Conservation (phyloP, 805 yeast species). For the Candida chauliodis region DNA sequence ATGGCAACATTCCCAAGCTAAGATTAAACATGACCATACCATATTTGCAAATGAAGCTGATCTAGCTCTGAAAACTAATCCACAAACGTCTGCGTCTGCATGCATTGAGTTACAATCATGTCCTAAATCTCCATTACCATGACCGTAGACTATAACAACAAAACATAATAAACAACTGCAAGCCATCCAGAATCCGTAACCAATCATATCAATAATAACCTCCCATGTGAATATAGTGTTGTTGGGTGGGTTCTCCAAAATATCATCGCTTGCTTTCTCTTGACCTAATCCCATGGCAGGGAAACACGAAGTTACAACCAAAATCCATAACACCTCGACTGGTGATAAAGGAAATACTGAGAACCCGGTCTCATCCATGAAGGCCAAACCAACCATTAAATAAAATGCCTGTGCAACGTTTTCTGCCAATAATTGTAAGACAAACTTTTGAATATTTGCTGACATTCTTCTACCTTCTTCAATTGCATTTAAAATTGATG, state of each 20-base stretch:
- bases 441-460: constrained; percentile 74
- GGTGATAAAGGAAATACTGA: constrained; percentile 47
- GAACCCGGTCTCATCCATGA: constrained; percentile 27
- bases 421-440: constrained; percentile 66
- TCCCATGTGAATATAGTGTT: constrained; percentile 38
- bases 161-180: constrained; percentile 36
- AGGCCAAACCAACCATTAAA: constrained; percentile 44
- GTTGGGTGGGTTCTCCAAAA: constrained; percentile 35
- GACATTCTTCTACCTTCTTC: constrained; percentile 82
- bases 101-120: constrained; percentile 27
- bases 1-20: constrained; percentile 41
- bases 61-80: constrained; percentile 35
- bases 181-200: constrained; percentile 42
- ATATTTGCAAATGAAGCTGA: constrained; percentile 36
- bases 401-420: constrained; percentile 70
- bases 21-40: constrained; percentile 40
- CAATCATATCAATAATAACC: constrained; percentile 39
- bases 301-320: constrained; percentile 75
- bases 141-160: constrained; percentile 34
- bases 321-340: constrained; percentile 76
- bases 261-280: constrained; percentile 37
- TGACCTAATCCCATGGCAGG: constrained; percentile 81
- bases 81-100: constrained; percentile 20
- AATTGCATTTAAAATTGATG: constrained; percentile 72
- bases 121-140: constrained; percentile 39